Evolutionary conservation across 192 early-diverging fungal genomes (phyloP).

Genomic region (Funneliformis mosseae): DNA sequence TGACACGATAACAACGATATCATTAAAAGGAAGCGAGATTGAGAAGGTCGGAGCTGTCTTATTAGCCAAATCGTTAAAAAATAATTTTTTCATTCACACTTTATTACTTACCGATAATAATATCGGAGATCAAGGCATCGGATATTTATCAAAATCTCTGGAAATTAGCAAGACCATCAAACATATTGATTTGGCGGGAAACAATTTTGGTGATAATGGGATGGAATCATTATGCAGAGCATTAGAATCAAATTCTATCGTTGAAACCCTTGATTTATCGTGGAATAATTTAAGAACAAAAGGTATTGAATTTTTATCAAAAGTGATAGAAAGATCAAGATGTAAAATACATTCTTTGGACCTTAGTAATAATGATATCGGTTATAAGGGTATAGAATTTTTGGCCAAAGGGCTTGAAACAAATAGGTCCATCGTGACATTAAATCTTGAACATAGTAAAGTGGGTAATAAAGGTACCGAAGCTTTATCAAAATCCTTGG

Average conservation of each 20-base stretch:
- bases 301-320: conserved; percentile 26
- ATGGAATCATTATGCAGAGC: conserved; percentile 30
- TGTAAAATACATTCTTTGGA: conserved; percentile 22
- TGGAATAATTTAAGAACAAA: conserved; percentile 26
- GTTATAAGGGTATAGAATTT: conserved; percentile 28
- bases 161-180: conserved; percentile 28
- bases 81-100: conserved; percentile 31
- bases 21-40: conserved; percentile 30
- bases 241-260: conserved; percentile 5
- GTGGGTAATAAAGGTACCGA: conserved; percentile 17
- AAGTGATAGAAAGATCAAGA: not conserved
- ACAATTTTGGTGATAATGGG: conserved; percentile 30
- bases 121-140: conserved; percentile 35
- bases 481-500: not conserved
- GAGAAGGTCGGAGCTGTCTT: conserved; percentile 34
- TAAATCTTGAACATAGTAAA: conserved; percentile 23
- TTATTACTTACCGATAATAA: conserved; percentile 27
- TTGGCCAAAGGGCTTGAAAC: conserved; percentile 23
- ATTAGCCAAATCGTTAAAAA: conserved; percentile 31
- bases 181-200: conserved; percentile 23
- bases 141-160: conserved; percentile 29
- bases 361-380: conserved; percentile 30
- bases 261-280: conserved; percentile 26
- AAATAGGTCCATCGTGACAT: not conserved
- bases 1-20: conserved; percentile 12